These are phyloP conservation scores for Backusella westeae DNA, from an alignment of 192 early-diverging fungal genomes.

Conservation along the genomic window DNA sequence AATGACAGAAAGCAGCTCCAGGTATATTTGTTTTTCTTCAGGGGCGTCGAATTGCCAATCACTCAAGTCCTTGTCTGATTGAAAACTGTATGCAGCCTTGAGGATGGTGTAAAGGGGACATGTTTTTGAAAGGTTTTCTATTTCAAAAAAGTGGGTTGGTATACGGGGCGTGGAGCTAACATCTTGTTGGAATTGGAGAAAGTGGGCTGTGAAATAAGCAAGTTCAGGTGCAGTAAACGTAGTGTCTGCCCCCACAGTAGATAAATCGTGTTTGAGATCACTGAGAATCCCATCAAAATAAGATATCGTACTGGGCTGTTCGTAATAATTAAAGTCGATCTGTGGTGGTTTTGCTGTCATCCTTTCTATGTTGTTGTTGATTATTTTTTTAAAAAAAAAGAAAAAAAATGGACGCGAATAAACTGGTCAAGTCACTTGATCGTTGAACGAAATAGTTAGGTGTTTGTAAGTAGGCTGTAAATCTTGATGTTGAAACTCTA, in stretches of 20 bases:
- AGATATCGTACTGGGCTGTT: conserved; percentile 33
- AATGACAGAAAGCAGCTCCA: conserved; percentile 17
- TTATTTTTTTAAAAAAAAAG: not conserved
- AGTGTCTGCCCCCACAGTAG: conserved; percentile 22
- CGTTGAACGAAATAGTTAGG: not conserved
- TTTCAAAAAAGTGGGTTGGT: conserved; percentile 18
- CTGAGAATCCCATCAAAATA: conserved; percentile 30
- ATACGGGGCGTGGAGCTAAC: not conserved
- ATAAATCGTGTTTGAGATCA: conserved; percentile 16
- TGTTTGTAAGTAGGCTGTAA: not conserved
- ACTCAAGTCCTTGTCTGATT: conserved; percentile 24
- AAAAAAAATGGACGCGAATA: not conserved
- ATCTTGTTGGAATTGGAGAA: conserved; percentile 32
- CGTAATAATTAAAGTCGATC: conserved; percentile 36
- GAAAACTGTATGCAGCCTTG: conserved; percentile 28
- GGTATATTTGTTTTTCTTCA: conserved; percentile 23
- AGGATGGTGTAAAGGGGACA: conserved; percentile 29
- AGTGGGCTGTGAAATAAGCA: conserved; percentile 28
- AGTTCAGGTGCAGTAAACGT: conserved; percentile 30
- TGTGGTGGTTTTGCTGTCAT: conserved; percentile 13
- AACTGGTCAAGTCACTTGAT: not conserved
- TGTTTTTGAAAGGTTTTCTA: conserved; percentile 8
- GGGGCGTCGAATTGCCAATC: conserved; percentile 32
- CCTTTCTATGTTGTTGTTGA: not conserved
- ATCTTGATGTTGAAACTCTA: not conserved